A percentile compares a stretch with the other conserved stretches of the same genome.
Evolutionary conservation across 345 rosid genomes (phyloP).

Genomic region (Acer campestre): DNA sequence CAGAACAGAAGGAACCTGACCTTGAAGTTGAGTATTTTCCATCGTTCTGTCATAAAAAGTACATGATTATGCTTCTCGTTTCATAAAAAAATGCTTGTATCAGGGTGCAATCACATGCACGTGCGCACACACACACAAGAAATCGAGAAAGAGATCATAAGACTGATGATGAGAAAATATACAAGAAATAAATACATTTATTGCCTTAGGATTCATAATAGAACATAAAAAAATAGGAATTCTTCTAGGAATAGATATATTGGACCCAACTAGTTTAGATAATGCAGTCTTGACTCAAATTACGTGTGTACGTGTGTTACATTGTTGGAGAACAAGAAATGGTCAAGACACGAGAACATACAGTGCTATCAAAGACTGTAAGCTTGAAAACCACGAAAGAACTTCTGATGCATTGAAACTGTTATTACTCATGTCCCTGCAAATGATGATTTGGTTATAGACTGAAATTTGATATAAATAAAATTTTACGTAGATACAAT

Average conservation of each 20-base stretch:
- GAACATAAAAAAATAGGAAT: neutral
- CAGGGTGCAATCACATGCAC: neutral
- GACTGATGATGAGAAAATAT: neutral
- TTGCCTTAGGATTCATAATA: neutral
- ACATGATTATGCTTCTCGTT: neutral
- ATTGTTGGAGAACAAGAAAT: neutral
- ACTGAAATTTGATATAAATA: neutral
- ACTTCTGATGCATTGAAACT: conserved; percentile 44
- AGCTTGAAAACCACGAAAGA: conserved; percentile 58
- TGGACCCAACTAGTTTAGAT: neutral
- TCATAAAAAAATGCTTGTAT: neutral
- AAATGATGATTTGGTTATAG: conserved; percentile 15
- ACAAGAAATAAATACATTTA: neutral
- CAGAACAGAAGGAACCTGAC: conserved; percentile 50
- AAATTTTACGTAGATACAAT: neutral
- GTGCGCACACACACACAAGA: too few relatives aligned
- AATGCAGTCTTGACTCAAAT: neutral
- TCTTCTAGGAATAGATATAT: neutral
- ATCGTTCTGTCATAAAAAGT: conserved; percentile 38
- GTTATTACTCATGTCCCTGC: conserved; percentile 84
- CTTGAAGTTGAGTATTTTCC: conserved; percentile 57
- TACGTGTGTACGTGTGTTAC: neutral
- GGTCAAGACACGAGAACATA: conserved; percentile 35
- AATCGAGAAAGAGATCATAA: neutral
- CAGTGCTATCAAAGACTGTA: conserved; percentile 62